Conservation (phyloP, 208 protist species). For the Leishmania martiniquensis region DNA sequence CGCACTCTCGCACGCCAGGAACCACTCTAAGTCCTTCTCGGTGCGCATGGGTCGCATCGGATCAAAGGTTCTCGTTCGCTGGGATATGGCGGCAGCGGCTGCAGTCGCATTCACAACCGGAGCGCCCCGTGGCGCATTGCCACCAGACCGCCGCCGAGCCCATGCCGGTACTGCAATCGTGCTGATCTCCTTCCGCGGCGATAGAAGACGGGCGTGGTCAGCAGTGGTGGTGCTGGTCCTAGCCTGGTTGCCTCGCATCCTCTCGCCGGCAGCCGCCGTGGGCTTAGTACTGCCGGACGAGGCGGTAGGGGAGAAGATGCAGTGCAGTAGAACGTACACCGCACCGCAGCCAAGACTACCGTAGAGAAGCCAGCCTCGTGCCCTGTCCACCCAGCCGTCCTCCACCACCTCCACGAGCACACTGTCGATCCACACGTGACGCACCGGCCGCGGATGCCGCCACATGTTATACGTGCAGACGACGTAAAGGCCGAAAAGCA, state of each 20-base stretch:
- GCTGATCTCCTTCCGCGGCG: not conserved
- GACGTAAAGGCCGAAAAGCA: constrained; percentile 15
- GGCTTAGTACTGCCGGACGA: not conserved
- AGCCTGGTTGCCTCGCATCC: not conserved
- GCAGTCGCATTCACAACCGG: not conserved
- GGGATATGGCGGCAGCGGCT: not conserved
- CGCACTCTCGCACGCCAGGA: constrained; percentile 32
- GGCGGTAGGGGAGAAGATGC: not conserved
- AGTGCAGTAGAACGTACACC: constrained; percentile 25
- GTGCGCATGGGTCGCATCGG: constrained; percentile 45
- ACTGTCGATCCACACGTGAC: constrained; percentile 66
- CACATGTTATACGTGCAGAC: constrained; percentile 29
- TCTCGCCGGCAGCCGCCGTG: not conserved
- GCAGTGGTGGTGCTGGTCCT: not conserved
- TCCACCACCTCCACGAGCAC: constrained; percentile 83
- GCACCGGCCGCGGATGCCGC: constrained; percentile 39
- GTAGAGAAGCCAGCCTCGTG: constrained; percentile 21
- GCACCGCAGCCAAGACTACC: constrained; percentile 18
- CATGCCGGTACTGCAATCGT: constrained; percentile 32
- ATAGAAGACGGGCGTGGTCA: not conserved
- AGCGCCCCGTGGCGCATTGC: not conserved
- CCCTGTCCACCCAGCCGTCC: constrained; percentile 33
- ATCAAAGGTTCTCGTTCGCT: constrained; percentile 18
- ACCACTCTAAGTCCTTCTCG: constrained; percentile 39
- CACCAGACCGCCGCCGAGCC: constrained; percentile 18